Evolutionary conservation across 306 rosid species (phyloP).

Genomic region (Corylus avellana): DNA sequence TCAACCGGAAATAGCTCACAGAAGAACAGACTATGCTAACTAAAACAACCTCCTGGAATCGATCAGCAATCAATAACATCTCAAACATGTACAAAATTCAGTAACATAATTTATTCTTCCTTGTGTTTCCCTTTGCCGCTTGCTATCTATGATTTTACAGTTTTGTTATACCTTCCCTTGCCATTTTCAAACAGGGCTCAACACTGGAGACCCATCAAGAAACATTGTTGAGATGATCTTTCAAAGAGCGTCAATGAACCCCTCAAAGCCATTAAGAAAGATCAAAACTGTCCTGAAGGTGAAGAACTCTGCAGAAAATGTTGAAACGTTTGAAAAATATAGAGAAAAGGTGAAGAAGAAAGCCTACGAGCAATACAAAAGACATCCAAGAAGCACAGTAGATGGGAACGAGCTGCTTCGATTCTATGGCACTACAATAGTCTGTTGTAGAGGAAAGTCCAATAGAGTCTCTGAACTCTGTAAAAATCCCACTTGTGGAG

Average conservation of each 20-base stretch:
- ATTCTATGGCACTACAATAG: conserved; percentile 57
- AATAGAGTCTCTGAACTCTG: conserved; percentile 50
- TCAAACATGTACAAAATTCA: no score
- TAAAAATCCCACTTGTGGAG: conserved; percentile 47
- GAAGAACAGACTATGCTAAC: no score
- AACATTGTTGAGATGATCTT: conserved; percentile 72
- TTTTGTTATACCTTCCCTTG: conserved; percentile 11
- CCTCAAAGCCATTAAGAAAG: conserved; percentile 45
- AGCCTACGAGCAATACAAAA: conserved; percentile 35
- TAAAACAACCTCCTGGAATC: no score
- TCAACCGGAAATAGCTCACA: no score
- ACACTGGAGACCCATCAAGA: conserved; percentile 61
- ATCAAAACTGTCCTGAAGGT: conserved; percentile 55
- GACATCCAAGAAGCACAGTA: conserved; percentile 58
- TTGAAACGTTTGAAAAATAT: conserved; percentile 57
- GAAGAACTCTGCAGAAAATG: conserved; percentile 43
- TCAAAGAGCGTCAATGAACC: conserved; percentile 54
- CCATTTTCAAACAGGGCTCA: conserved; percentile 43
- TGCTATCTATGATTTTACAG: conserved; percentile 4
- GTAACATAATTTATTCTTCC: no score
- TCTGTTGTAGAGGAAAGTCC: conserved; percentile 44
- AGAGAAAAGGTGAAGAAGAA: conserved; percentile 67
- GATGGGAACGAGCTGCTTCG: conserved; percentile 71
- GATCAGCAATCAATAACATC: no score
- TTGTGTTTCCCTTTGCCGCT: background rate